These are phyloP conservation scores for Colletotrichum trifolii DNA, from an alignment of 2,329 filamentous ascomycete species.

Conservation along the genomic window DNA sequence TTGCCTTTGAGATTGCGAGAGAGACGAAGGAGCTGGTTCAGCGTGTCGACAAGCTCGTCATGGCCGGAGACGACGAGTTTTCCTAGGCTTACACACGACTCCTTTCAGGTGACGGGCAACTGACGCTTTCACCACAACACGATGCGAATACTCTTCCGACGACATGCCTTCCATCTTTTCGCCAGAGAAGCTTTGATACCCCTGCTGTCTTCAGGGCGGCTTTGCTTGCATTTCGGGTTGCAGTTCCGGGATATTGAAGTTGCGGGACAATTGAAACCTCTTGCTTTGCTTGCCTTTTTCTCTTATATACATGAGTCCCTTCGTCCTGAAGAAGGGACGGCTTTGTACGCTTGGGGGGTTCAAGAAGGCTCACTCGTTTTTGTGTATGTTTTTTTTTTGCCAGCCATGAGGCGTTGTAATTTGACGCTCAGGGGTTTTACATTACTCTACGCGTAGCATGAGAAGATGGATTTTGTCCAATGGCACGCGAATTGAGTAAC, in stretches of 20 bases:
- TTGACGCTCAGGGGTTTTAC: conserved; percentile 14
- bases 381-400: not conserved
- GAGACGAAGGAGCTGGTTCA: conserved; percentile 79
- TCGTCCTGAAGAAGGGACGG: not conserved
- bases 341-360: not conserved
- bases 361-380: conserved; percentile 15
- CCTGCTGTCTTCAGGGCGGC: conserved; percentile 35
- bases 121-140: not conserved
- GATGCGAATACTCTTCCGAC: conserved; percentile 24
- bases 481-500: conserved; percentile 16
- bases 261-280: conserved; percentile 2
- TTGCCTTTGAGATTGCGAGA: conserved; percentile 87
- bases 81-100: conserved; percentile 47
- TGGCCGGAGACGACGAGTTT: conserved; percentile 54
- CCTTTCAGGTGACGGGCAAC: not conserved
- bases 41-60: conserved; percentile 53
- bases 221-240: conserved; percentile 34
- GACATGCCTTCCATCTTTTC: conserved; percentile 15
- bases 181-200: conserved; percentile 36
- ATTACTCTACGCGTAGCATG: conserved; percentile 30
- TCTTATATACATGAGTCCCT: conserved; percentile 5
- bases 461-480: conserved; percentile 17
- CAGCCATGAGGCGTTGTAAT: conserved; percentile 26
- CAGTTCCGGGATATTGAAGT: conserved; percentile 24
- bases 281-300: not conserved